These are phyloP conservation scores for Celoporthe dispersa DNA, from an alignment of 2,329 filamentous ascomycete species.

Conservation along the genomic window DNA sequence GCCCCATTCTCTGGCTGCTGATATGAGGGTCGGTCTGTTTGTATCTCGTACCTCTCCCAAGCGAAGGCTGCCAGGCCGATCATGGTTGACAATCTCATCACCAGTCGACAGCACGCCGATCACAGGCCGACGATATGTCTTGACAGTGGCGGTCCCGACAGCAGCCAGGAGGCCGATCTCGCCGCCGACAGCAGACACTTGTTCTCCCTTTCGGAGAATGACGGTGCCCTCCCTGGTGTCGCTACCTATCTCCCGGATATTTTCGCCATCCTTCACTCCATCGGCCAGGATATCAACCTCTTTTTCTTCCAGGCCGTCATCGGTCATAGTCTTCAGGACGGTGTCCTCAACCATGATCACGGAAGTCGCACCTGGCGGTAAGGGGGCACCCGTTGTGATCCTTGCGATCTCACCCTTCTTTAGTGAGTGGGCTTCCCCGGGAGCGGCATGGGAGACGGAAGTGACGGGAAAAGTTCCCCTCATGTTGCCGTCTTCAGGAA, in stretches of 20 bases:
- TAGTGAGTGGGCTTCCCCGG: conserved; percentile 67
- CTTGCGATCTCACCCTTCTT: conserved; percentile 78
- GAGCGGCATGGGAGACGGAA: conserved; percentile 82
- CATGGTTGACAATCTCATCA: conserved; percentile 86
- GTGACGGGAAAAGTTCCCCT: conserved; percentile 86
- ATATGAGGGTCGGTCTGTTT: conserved; percentile 85
- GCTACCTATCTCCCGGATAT: conserved; percentile 88
- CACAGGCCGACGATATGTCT: conserved; percentile 74
- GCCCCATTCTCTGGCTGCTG: conserved; percentile 73
- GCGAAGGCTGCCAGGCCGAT: conserved; percentile 63
- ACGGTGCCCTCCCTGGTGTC: conserved; percentile 73
- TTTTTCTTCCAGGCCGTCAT: conserved; percentile 82
- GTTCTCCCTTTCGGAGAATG: conserved; percentile 77
- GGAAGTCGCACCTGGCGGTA: conserved; percentile 85
- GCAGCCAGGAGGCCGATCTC: conserved; percentile 90
- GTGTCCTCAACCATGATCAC: conserved; percentile 99
- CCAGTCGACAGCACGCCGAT: conserved; percentile 92
- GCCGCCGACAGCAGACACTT: conserved; percentile 84
- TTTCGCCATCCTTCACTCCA: conserved; percentile 77
- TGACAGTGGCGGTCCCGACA: conserved; percentile 73
- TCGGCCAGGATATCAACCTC: conserved; percentile 85
- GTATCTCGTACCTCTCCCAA: conserved; percentile 91
- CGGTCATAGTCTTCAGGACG: conserved; percentile 71
- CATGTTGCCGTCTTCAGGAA: conserved; percentile 63
- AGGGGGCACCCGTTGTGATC: conserved; percentile 91